Conservation (phyloP, 2,329 filamentous ascomycete genomes). For the Atkinsonella hypoxylon region DNA sequence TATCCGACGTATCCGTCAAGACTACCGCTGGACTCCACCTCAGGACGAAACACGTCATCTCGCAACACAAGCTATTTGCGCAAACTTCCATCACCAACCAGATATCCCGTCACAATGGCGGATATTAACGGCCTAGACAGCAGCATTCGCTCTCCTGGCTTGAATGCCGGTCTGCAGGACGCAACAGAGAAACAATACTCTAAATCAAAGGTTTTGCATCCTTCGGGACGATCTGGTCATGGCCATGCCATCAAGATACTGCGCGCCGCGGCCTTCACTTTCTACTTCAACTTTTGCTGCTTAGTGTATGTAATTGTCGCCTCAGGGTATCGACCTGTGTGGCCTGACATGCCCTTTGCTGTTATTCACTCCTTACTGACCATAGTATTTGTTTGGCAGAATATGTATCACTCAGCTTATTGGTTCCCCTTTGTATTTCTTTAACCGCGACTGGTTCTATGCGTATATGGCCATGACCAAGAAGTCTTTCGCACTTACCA, state of each 20-base stretch:
- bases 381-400: slow-evolving; percentile 22
- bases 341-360: not conserved
- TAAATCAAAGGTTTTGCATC: slow-evolving; percentile 26
- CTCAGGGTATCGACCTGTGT: not conserved
- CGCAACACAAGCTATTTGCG: not conserved
- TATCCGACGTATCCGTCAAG: slow-evolving; percentile 2
- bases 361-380: slow-evolving; percentile 2
- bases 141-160: slow-evolving; percentile 19
- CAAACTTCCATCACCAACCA: not conserved
- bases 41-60: not conserved
- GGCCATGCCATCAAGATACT: slow-evolving; percentile 36
- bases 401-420: slow-evolving; percentile 63
- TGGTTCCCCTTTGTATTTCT: slow-evolving; percentile 62
- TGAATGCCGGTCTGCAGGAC: slow-evolving; percentile 13
- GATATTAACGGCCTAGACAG: slow-evolving; percentile 13
- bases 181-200: slow-evolving; percentile 9
- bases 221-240: slow-evolving; percentile 43
- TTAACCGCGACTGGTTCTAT: slow-evolving; percentile 70
- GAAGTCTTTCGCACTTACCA: slow-evolving; percentile 66
- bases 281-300: slow-evolving; percentile 40
- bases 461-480: slow-evolving; percentile 82
- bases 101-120: slow-evolving; percentile 12
- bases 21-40: not conserved
- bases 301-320: slow-evolving; percentile 25
- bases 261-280: slow-evolving; percentile 36